These are phyloP conservation scores for Cyclaneusma minus DNA, from an alignment of 2,329 filamentous ascomycete species.

Conservation along the genomic window DNA sequence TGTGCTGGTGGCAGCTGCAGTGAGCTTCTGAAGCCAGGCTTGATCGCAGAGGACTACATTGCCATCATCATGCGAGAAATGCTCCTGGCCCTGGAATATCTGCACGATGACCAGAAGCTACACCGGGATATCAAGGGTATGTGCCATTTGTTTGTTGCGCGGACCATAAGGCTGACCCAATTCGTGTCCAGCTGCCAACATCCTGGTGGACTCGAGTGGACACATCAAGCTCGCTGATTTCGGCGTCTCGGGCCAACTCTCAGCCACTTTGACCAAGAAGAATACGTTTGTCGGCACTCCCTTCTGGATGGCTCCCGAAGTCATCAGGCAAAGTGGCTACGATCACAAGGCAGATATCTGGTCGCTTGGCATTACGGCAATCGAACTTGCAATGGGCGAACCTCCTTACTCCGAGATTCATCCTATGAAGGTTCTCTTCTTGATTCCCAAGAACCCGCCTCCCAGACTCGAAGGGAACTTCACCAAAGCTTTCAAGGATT, in stretches of 20 bases:
- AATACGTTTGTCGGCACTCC: slow-evolving; percentile 97
- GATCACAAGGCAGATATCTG: slow-evolving; percentile 97
- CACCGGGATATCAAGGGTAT: slow-evolving; percentile 91
- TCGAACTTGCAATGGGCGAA: slow-evolving; percentile 83
- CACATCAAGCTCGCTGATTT: slow-evolving; percentile 97
- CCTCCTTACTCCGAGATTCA: slow-evolving; percentile 94
- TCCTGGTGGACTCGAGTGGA: slow-evolving; percentile 74
- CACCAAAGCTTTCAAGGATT: slow-evolving; percentile 71
- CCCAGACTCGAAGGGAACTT: slow-evolving; percentile 71
- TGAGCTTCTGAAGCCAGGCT: slow-evolving; percentile 85
- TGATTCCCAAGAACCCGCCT: slow-evolving; percentile 89
- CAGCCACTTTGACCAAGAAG: slow-evolving; percentile 98
- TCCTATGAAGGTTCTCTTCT: slow-evolving; percentile 93
- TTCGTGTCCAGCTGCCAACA: slow-evolving; percentile 59
- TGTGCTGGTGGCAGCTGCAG: slow-evolving; percentile 94
- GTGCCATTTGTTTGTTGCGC: slow-evolving; percentile 11
- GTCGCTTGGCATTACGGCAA: slow-evolving; percentile 87
- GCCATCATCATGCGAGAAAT: slow-evolving; percentile 88
- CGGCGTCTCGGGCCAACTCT: slow-evolving; percentile 88
- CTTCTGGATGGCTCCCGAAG: slow-evolving; percentile 99
- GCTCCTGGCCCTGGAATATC: slow-evolving; percentile 76
- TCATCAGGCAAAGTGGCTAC: slow-evolving; percentile 96
- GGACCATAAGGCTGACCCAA: background rate
- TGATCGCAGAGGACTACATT: slow-evolving; percentile 89
- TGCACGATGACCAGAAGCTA: slow-evolving; percentile 90